These are phyloP conservation scores for Typha latifolia DNA, from an alignment of 176 grass and related monocot species.

Conservation along the genomic window DNA sequence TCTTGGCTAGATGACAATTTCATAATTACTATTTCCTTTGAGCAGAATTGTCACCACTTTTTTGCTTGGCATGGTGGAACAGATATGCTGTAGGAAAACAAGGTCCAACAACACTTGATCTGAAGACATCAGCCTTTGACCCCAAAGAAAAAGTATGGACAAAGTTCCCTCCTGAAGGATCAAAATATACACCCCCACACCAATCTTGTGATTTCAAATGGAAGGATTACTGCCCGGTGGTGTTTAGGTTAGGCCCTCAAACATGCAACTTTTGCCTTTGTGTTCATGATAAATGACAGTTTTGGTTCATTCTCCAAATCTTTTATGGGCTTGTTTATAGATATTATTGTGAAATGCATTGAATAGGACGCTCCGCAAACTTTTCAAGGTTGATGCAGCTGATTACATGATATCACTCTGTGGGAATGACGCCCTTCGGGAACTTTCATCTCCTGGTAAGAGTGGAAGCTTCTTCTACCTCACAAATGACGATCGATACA, in stretches of 20 bases:
- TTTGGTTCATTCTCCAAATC: not conserved
- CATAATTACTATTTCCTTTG: not conserved
- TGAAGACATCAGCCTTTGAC: conserved; percentile 84
- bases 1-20: not conserved
- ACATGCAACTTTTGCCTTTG: not conserved
- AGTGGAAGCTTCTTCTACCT: conserved; percentile 97
- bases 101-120: conserved; percentile 49
- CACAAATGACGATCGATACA: conserved; percentile 73
- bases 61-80: conserved; percentile 10
- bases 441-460: conserved; percentile 85
- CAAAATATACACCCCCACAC: conserved; percentile 84
- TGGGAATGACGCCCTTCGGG: conserved; percentile 77
- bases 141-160: conserved; percentile 95
- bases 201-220: conserved; percentile 89
- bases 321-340: not conserved
- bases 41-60: not conserved
- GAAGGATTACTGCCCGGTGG: conserved; percentile 97
- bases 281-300: not conserved
- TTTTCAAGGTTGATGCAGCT: conserved; percentile 88
- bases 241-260: conserved; percentile 77
- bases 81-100: conserved; percentile 93
- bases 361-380: conserved; percentile 61
- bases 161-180: conserved; percentile 91
- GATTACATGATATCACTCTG: conserved; percentile 93
- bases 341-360: conserved; percentile 1